Percentiles rank a stretch among this genome's conserved stretches.
Conservation (phyloP, 108 stramenopile genomes). For the Cyclotella cryptica region DNA sequence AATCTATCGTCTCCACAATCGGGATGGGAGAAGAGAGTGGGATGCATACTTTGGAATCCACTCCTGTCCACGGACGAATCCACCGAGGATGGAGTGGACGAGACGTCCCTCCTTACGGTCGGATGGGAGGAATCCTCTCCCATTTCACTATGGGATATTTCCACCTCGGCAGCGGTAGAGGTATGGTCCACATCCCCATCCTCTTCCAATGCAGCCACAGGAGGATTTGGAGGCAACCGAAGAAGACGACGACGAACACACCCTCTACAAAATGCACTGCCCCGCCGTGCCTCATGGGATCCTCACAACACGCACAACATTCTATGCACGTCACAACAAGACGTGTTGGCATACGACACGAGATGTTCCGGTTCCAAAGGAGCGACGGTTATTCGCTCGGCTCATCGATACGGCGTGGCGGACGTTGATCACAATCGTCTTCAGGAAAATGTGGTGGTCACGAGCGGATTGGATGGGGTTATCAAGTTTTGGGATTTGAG, state of each 20-base stretch:
- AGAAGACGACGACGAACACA: conserved; percentile 2
- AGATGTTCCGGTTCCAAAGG: conserved; percentile 47
- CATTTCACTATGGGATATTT: conserved; percentile 53
- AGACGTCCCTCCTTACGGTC: conserved; percentile 46
- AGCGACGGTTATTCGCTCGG: conserved; percentile 43
- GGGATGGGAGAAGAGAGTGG: conserved; percentile 52
- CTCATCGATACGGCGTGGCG: conserved; percentile 76
- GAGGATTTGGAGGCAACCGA: no score
- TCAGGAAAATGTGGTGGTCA: conserved; percentile 87
- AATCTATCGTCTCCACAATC: conserved; percentile 1
- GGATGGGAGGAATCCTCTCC: conserved; percentile 53
- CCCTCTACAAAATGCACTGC: conserved; percentile 39
- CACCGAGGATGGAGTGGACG: conserved; percentile 20
- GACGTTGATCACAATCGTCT: conserved; percentile 96
- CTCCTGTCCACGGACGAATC: conserved; percentile 28
- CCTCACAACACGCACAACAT: conserved; percentile 65
- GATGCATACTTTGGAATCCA: conserved; percentile 55
- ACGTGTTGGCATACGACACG: conserved; percentile 69
- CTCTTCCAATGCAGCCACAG: neutral
- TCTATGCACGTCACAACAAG: conserved; percentile 52
- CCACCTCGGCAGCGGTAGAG: conserved; percentile 37
- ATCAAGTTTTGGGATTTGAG: conserved; percentile 98
- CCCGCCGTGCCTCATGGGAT: conserved; percentile 82
- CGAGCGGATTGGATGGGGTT: conserved; percentile 91
- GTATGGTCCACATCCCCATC: conserved; percentile 32